Evolutionary conservation across 2,329 filamentous ascomycete genomes (phyloP).

Genomic region (Colletotrichum lindemuthianum): DNA sequence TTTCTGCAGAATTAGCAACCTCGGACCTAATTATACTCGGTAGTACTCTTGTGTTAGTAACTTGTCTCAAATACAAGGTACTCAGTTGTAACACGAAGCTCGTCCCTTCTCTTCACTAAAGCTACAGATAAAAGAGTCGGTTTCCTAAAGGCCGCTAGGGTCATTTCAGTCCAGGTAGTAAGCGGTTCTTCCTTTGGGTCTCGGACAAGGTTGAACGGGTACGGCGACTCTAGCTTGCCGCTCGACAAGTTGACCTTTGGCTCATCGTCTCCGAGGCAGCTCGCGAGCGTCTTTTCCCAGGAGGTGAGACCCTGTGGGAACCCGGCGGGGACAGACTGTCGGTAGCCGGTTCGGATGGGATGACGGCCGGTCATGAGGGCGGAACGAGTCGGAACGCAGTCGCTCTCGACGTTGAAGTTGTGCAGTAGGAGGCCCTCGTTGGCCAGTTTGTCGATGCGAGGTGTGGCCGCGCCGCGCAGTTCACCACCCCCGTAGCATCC

Average conservation of each 20-base stretch:
- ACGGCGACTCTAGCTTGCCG: conserved; percentile 45
- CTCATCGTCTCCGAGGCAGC: conserved; percentile 44
- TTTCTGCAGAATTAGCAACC: too few relatives aligned
- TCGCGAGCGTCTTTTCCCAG: conserved; percentile 46
- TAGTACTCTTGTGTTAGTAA: too few relatives aligned
- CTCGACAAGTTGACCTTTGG: conserved; percentile 47
- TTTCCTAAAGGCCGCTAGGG: too few relatives aligned
- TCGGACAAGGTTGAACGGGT: conserved; percentile 44
- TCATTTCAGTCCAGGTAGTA: too few relatives aligned
- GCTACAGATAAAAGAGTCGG: too few relatives aligned
- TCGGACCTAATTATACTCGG: too few relatives aligned
- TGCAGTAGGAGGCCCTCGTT: conserved; percentile 46
- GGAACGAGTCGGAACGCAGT: conserved; percentile 47
- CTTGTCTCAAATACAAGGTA: too few relatives aligned
- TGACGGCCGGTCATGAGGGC: conserved; percentile 49
- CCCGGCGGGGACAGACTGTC: conserved; percentile 46
- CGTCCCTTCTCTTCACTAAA: too few relatives aligned
- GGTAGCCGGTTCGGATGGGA: conserved; percentile 47
- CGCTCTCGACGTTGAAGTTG: conserved; percentile 51
- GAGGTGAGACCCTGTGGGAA: conserved; percentile 46
- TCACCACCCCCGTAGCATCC: conserved; percentile 47
- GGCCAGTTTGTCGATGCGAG: conserved; percentile 46
- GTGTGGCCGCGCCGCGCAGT: conserved; percentile 46
- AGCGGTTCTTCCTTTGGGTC: conserved; percentile 46
- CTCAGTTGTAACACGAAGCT: too few relatives aligned